Conservation (phyloP, 257 asterid species). For the Solanum piurae region DNA sequence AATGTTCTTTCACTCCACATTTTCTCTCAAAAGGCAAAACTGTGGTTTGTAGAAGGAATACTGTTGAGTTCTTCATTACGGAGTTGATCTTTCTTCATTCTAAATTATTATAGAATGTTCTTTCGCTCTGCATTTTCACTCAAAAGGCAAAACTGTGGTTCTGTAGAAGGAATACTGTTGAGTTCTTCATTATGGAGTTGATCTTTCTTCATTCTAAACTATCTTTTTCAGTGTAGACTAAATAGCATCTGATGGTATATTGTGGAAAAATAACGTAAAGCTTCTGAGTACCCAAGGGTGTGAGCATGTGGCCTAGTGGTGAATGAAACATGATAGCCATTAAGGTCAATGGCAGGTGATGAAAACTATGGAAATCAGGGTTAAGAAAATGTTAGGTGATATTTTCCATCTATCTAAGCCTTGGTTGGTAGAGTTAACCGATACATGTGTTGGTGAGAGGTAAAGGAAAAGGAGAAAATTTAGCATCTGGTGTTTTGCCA, state of each 20-base stretch:
- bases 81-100: background rate
- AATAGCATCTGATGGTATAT: background rate
- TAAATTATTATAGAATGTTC: background rate
- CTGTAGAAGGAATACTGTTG: background rate
- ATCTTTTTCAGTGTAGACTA: background rate
- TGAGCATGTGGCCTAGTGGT: background rate
- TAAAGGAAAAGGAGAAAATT: background rate
- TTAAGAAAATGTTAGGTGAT: background rate
- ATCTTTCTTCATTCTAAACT: background rate
- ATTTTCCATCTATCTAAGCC: background rate
- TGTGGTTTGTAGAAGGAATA: background rate
- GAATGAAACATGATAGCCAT: background rate
- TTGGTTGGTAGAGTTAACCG: background rate
- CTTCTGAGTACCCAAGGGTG: background rate
- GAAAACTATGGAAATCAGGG: background rate
- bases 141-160: background rate
- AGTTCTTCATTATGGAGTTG: background rate
- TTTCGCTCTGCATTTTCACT: background rate
- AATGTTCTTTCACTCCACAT: background rate
- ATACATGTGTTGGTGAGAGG: background rate
- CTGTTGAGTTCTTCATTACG: background rate
- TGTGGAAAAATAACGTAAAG: background rate
- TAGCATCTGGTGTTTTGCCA: background rate
- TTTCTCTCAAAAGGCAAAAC: background rate
- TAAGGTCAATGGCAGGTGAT: background rate